Base-by-base conservation (phyloP, 2,329 filamentous ascomycete species). In the Metarhizium anisopliae region DNA sequence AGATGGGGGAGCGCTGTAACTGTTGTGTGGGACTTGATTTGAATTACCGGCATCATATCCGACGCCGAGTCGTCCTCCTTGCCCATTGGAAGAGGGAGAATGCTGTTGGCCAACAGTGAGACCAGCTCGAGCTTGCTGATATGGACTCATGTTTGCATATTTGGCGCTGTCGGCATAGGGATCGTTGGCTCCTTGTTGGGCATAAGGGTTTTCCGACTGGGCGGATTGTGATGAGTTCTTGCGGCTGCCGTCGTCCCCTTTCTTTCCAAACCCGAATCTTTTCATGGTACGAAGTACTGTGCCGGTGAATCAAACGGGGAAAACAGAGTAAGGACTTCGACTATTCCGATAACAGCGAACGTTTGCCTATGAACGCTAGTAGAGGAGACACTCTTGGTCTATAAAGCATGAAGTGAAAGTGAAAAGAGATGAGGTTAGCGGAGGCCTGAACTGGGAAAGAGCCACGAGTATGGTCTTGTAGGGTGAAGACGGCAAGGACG, bases 201-300 rank as follows among this genome's bases (percentile, higher is more conserved):
- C 81, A 62, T 86, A 85, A 6, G 83, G 82, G 62, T 85, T 84
- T 40, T 77, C 75, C 51, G 72, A 68, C 45, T 70, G 64, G 32
- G 72, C 65, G n/a, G 73, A 71, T 54, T 74, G 71, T 6, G 76
- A 73, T 43, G 74, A 69, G 65, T 79, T 81, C 72, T 81, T 82
- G 60, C 74, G 72, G 60, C 77, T 72, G 55, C 71, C 65, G 49
- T 80, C 74, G 57, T 77, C 74, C 51, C 67, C 68, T 65, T 81
- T 84, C 70, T 78, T 82, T 60, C 80, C 74, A 60, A 83, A 78
- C 51, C 79, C 78, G 62, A 85, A 83, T 63, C 80, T 83, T 72
- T 78, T 81, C 82, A 85, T 85, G 59, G 59, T 69, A 64, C 4
- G 35, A n/a, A 43, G 29, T 40, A 18, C 18, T 18, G 49, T 55